Base-by-base conservation (phyloP, 345 rosid species). In the Durio zibethinus region DNA sequence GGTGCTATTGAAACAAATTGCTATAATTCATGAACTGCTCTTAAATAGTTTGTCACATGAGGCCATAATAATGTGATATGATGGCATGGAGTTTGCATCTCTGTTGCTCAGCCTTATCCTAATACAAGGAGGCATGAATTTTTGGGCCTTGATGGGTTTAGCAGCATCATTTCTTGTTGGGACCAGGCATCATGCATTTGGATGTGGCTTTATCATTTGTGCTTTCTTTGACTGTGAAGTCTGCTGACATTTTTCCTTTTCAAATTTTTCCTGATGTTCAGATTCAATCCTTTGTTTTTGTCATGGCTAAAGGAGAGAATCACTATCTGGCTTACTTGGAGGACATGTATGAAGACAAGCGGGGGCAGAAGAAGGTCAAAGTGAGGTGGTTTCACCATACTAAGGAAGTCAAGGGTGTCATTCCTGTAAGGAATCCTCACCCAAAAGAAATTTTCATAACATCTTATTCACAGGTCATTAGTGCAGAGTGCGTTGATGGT, bases 261-360 rank as follows among this genome's bases (percentile, higher is more conserved):
- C 36, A 43, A 4, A 80, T 36, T 54, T 66, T 54, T 79, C 52
- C 63, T 73, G 45, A 60, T 69, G 35, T 76, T 50, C 86, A 95
- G 99, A 83, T 90, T 68, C 94, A 95, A 60, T 95, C 99, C 18
- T 95, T 95, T 85, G 98, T 95, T 77, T 93, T 89, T 83, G 98
- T 93, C 74, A 87, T 95, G 99, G 93, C 90, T 69, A 92, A 92
- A 85, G 98, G 87, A 64, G 91, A 93, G 68, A 89, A 85, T 80
- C 91, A 80, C 40, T 92, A 95, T 20, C 82, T 95, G 86, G 98
- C 98, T 60, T 91, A 95, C 84, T 84, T 95, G 88, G 99, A 95
- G 85, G 99, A 95, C 81, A 95, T 95, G 97, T 95, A 95, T 43
- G 99, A 93, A 85, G 98, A 95, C 89, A 93, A 89, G 82, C 89